A percentile compares a stretch with the other conserved stretches of the same genome.
Evolutionary conservation across 2,329 filamentous ascomycete species (phyloP).

Genomic region (Ophiostoma australiae): DNA sequence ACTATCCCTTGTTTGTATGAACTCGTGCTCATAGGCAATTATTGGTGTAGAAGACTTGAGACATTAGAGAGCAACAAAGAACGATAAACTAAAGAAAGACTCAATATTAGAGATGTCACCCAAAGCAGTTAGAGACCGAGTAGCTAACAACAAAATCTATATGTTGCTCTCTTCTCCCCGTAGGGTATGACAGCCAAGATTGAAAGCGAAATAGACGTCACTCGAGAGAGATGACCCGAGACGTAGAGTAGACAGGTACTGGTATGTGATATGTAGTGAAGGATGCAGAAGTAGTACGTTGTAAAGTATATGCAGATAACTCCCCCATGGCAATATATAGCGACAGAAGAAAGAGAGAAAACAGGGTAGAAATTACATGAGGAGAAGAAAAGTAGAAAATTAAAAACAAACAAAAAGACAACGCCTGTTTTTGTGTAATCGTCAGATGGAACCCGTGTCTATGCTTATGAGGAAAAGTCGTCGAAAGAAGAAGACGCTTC

Average conservation of each 20-base stretch:
- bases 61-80: neutral
- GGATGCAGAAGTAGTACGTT: no score
- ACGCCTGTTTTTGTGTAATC: slow-evolving; percentile 5
- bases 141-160: no score
- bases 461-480: neutral
- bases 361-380: neutral
- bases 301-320: neutral
- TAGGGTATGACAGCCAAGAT: neutral
- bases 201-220: neutral
- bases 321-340: neutral
- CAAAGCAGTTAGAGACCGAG: neutral
- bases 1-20: no score
- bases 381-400: neutral
- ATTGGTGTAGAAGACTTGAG: no score
- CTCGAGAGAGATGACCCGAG: neutral
- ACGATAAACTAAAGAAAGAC: neutral
- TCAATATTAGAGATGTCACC: slow-evolving; percentile 1
- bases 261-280: no score
- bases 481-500: neutral
- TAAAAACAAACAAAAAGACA: neutral
- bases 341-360: neutral
- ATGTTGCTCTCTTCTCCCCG: neutral
- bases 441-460: neutral
- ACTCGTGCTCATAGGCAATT: no score
- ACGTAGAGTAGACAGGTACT: no score